Conservation (phyloP, 164 flowering plant genomes). For the Dillenia turbinata region DNA sequence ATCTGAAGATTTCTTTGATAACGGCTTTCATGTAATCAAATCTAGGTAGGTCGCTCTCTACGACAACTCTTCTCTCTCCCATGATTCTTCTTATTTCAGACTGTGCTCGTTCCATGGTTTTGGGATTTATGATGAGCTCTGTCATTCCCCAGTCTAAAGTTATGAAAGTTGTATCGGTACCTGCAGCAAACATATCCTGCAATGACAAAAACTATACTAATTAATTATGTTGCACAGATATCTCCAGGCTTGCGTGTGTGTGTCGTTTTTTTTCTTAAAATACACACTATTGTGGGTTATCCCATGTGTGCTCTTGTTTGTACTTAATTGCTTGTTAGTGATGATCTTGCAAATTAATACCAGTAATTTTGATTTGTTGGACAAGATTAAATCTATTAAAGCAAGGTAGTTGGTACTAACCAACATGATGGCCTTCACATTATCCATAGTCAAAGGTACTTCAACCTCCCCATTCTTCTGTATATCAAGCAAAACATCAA, state of each 20-base stretch:
- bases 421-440: slow-evolving; percentile 53
- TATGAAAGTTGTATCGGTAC: slow-evolving; percentile 54
- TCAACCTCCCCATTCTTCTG: slow-evolving; percentile 26
- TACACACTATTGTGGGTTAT: too few relatives aligned
- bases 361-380: too few relatives aligned
- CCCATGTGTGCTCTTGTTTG: too few relatives aligned
- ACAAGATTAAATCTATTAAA: too few relatives aligned
- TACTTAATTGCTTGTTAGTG: too few relatives aligned
- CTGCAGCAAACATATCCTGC: slow-evolving; percentile 65
- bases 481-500: slow-evolving; percentile 48
- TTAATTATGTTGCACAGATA: background rate
- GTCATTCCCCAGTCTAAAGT: slow-evolving; percentile 60
- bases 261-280: too few relatives aligned
- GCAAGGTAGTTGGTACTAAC: slow-evolving; percentile 18
- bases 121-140: slow-evolving; percentile 48
- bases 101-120: slow-evolving; percentile 36
- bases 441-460: slow-evolving; percentile 40
- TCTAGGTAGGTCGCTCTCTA: slow-evolving; percentile 33
- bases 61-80: slow-evolving; percentile 24
- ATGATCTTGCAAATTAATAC: too few relatives aligned
- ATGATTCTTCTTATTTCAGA: slow-evolving; percentile 35
- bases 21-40: slow-evolving; percentile 43
- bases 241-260: too few relatives aligned
- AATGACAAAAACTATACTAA: slow-evolving; percentile 3
- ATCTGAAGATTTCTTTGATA: slow-evolving; percentile 48